Base-by-base conservation (phyloP, 2,329 filamentous ascomycete species). In the Ampelomyces quisqualis region DNA sequence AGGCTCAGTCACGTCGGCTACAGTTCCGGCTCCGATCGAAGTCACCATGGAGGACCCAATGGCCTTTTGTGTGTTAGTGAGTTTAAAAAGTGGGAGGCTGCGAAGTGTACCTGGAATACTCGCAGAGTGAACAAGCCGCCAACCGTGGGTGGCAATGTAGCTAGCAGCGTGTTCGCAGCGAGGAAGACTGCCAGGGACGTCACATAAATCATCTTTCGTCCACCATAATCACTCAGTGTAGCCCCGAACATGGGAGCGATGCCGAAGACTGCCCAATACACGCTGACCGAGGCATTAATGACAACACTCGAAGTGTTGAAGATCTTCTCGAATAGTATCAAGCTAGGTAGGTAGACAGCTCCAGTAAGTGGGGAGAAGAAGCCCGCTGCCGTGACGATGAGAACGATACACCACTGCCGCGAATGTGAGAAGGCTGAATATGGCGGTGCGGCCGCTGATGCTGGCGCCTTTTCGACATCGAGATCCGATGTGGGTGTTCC, bases 241-340 rank as follows among this genome's bases (percentile, higher is more conserved):
- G 67, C 58, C 51, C 67, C 68, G 38, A 70, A 64, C 7, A 71
- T 53, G 2, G 67, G 69, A 20, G 59, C 59, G 13, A 72, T 38
- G 14, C 68, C 69, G 42, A 71, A 72, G 1, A 69, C 57, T 17
- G 63, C 57, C 65, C 68, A 70, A 42, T 70, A 72, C 1, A 71
- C 67, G 2, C 65, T 64, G 13, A 72, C 67, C 0, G 70, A 69
- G 1, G 58, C 66, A 45, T 72, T 72, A 32, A 72, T 68, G 8
- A 55, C 57, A 3, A 60, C 60, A 11, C 49, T 49, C n/a, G 56
- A 58, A 2, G 57, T 58, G 13, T 64, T 38, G 37, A 72, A 71
- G 18, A 65, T 62, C 3, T 37, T 35, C 7, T 59, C 22, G 38
- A 63, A 56, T 11, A 72, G 49, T 3, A 64, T 65, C 15, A 72